Percentiles rank a stretch among this genome's conserved stretches.
Conservation (phyloP, 306 rosid genomes). For the Medicago ruthenica region DNA sequence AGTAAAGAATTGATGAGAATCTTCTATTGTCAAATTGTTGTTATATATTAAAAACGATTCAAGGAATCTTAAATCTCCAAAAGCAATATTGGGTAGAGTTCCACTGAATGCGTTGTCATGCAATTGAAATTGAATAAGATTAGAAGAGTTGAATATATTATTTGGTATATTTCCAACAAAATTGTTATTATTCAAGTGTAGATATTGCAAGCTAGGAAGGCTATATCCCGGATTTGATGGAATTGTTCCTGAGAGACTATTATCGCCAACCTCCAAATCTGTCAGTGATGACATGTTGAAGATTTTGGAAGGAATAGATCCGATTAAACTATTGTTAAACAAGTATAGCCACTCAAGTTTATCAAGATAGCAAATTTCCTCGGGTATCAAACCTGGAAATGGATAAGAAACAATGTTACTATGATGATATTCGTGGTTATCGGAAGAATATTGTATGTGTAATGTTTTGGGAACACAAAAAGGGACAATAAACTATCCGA, state of each 20-base stretch:
- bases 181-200: not conserved
- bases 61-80: not conserved
- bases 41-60: fast-evolving
- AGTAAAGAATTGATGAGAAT: not conserved
- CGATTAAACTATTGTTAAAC: not conserved
- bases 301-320: not conserved
- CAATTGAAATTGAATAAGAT: not conserved
- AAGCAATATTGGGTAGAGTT: not conserved
- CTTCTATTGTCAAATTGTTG: not conserved
- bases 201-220: not conserved
- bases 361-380: not conserved
- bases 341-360: not conserved
- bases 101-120: not conserved
- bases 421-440: too few relatives aligned
- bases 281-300: not conserved
- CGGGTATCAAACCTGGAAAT: not conserved
- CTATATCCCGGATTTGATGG: not conserved
- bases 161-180: not conserved
- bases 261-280: fast-evolving
- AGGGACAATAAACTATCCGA: too few relatives aligned
- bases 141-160: not conserved
- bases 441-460: too few relatives aligned
- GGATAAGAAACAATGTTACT: not conserved
- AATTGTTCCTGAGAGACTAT: not conserved
- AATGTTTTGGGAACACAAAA: too few relatives aligned